Conservation (phyloP, 2,329 filamentous ascomycete genomes). For the Fusarium staphyleae region DNA sequence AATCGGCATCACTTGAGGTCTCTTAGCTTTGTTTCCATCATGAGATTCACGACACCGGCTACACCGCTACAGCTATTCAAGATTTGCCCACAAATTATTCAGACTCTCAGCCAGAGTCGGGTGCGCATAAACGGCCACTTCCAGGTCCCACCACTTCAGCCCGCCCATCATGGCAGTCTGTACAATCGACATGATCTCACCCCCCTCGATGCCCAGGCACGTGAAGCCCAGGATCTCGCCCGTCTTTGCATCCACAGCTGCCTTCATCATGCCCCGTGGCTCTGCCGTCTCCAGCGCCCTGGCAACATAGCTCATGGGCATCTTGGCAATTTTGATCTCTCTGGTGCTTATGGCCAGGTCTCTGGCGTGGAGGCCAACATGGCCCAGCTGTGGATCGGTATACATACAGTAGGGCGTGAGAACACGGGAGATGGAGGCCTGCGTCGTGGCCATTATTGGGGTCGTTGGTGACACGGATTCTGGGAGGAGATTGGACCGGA, state of each 20-base stretch:
- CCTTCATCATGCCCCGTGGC: conserved; percentile 61
- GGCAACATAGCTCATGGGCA: conserved; percentile 61
- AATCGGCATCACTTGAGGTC: conserved; percentile 19
- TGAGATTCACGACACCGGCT: not conserved
- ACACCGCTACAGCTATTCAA: conserved; percentile 42
- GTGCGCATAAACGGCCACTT: conserved; percentile 58
- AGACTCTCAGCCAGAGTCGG: conserved; percentile 58
- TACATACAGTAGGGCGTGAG: conserved; percentile 58
- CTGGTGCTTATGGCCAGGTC: conserved; percentile 44
- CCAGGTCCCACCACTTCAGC: conserved; percentile 53
- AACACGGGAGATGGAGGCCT: conserved; percentile 41
- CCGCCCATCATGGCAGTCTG: conserved; percentile 60
- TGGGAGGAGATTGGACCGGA: conserved; percentile 54
- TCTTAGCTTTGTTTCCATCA: conserved; percentile 10
- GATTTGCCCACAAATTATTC: conserved; percentile 57
- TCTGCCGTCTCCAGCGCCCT: conserved; percentile 60
- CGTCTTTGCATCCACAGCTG: conserved; percentile 55
- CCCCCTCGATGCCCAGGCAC: conserved; percentile 58
- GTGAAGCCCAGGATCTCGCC: conserved; percentile 61
- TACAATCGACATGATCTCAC: conserved; percentile 61
- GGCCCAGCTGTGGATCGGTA: conserved; percentile 61
- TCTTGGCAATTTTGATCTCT: conserved; percentile 53
- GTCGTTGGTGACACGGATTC: conserved; percentile 34
- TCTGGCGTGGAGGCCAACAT: conserved; percentile 56
- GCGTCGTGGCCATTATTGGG: conserved; percentile 37